Base-by-base conservation (phyloP, 139 green algal species). In the Dunaliella primolecta region DNA sequence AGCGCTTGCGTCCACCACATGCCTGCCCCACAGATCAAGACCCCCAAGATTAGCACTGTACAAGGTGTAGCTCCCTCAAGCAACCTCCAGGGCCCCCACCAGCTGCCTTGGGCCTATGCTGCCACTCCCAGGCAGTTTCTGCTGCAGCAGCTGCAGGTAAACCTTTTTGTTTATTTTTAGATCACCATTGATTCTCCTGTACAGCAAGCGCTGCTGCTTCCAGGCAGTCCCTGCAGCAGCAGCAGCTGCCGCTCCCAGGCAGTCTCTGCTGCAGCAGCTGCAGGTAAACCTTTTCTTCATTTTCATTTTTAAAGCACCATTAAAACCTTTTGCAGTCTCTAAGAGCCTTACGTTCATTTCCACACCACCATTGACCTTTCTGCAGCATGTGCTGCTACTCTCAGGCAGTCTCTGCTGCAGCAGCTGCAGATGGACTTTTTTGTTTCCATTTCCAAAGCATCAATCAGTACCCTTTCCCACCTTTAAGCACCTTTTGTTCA, bases 1-100 rank as follows among this genome's bases (percentile, higher is more conserved):
- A n/a, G n/a, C n/a, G n/a, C n/a, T n/a, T n/a, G n/a, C n/a, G n/a
- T n/a, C n/a, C n/a, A n/a, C n/a, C n/a, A n/a, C n/a, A n/a, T n/a
- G n/a, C n/a, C n/a, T n/a, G n/a, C n/a, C n/a, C n/a, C 46, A 64
- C 46, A 77, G 71, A 77, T 77, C 71, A 77, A 77, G 71, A 77
- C 71, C 11, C 71, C 71, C 71, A 77, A 77, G 71, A 7, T 77
- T 7, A 7, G 3, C 27, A 7, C 71, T 21, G 3, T 32, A n/a
- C 46, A 64, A 25, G 46, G 46, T 15, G 46, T 15, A 64, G 7
- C 46, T 64, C 15, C 46, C 15, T 64, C 46, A 7, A 64, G 46
- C 46, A 7, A 64, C 15, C n/a, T n/a, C n/a, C n/a, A n/a, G n/a
- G n/a, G n/a, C n/a, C 7, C 46, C 46, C 46, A 64, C 46, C 46